These are phyloP conservation scores for Capsella bursapastoris DNA, from an alignment of 345 rosid species.

Conservation along the genomic window DNA sequence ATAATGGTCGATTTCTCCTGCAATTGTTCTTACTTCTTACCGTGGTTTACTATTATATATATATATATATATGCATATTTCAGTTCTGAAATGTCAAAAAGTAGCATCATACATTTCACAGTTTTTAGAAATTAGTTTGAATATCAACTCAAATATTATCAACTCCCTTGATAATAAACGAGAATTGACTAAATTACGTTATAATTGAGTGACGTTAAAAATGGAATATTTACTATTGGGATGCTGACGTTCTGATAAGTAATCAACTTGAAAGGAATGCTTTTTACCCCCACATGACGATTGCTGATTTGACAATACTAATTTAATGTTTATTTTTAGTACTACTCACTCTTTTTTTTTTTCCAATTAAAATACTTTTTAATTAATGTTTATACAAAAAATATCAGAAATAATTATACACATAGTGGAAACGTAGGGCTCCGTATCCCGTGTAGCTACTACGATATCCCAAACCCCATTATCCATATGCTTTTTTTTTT, in stretches of 20 bases:
- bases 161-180: background rate
- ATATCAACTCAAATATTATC: background rate
- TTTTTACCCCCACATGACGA: conserved; percentile 41
- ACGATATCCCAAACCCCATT: conserved; percentile 31
- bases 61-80: background rate
- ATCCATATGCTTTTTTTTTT: conserved; percentile 5
- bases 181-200: conserved; percentile 14
- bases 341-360: background rate
- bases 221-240: conserved; percentile 20
- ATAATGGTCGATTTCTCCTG: background rate
- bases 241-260: conserved; percentile 28
- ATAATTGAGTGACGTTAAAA: background rate
- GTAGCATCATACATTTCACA: background rate
- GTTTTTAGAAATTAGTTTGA: background rate
- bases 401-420: background rate
- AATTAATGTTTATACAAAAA: background rate
- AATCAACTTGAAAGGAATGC: conserved; percentile 40
- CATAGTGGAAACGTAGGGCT: conserved; percentile 32
- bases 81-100: background rate
- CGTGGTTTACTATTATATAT: background rate
- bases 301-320: conserved; percentile 23
- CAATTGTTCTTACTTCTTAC: background rate
- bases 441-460: conserved; percentile 36
- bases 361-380: background rate
- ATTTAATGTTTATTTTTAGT: background rate